A percentile compares a stretch with the other conserved stretches of the same genome.
Conservation (phyloP, 2,329 filamentous ascomycete genomes). For the Monosporascus sp. region DNA sequence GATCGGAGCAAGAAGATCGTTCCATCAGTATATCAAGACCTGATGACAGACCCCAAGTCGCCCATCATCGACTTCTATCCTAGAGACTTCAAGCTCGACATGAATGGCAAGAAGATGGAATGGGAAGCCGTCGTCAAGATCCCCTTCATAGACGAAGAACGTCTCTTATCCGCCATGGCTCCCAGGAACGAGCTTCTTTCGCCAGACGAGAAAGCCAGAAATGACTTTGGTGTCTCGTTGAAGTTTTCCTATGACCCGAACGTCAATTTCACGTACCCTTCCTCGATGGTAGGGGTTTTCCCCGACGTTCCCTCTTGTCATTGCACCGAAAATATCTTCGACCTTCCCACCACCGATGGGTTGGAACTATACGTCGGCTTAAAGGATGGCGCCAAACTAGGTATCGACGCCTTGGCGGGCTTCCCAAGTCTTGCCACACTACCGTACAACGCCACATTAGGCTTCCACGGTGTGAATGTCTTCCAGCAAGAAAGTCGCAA, state of each 20-base stretch:
- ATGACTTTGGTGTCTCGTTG: slow-evolving; percentile 84
- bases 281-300: slow-evolving; percentile 83
- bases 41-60: slow-evolving; percentile 88
- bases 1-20: slow-evolving; percentile 98
- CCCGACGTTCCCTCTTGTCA: slow-evolving; percentile 81
- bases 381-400: slow-evolving; percentile 77
- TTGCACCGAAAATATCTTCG: slow-evolving; percentile 94
- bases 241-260: slow-evolving; percentile 86
- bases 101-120: slow-evolving; percentile 99
- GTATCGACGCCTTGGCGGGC: slow-evolving; percentile 77
- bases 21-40: slow-evolving; percentile 74
- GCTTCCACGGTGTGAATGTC: slow-evolving; percentile 85
- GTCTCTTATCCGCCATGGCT: slow-evolving; percentile 78
- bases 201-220: slow-evolving; percentile 72
- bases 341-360: slow-evolving; percentile 87
- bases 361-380: slow-evolving; percentile 80
- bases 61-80: slow-evolving; percentile 98
- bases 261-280: slow-evolving; percentile 77
- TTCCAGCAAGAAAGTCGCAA: slow-evolving; percentile 96
- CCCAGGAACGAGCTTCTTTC: slow-evolving; percentile 75
- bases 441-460: slow-evolving; percentile 73
- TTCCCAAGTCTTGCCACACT: slow-evolving; percentile 88
- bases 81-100: slow-evolving; percentile 92
- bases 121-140: slow-evolving; percentile 99
- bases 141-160: slow-evolving; percentile 91